A percentile compares a stretch with the other conserved stretches of the same genome.
These are phyloP conservation scores for Dendrobium catenatum DNA, from an alignment of 106 monocot species.

Conservation along the genomic window DNA sequence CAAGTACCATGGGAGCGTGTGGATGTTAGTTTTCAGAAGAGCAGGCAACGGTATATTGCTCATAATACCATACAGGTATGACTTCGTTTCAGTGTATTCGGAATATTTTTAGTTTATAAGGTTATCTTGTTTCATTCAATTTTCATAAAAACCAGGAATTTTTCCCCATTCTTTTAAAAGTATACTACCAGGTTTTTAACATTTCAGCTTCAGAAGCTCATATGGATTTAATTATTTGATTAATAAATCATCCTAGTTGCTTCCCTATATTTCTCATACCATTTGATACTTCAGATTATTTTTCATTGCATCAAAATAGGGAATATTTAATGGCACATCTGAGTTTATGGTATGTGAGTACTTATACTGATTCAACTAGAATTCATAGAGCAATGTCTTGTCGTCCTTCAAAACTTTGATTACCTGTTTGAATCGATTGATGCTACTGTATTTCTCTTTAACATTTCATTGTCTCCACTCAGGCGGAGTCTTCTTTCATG, in stretches of 20 bases:
- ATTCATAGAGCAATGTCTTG: too few relatives aligned
- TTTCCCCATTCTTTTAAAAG: neutral
- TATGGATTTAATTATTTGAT: neutral
- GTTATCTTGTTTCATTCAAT: neutral
- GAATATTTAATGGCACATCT: too few relatives aligned
- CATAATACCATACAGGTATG: slow-evolving; percentile 84
- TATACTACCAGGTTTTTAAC: neutral
- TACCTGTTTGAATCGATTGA: neutral
- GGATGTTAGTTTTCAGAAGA: slow-evolving; percentile 75
- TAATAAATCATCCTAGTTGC: too few relatives aligned
- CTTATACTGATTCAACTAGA: too few relatives aligned
- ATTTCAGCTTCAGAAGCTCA: slow-evolving; percentile 1
- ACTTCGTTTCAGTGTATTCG: neutral
- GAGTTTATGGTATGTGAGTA: too few relatives aligned
- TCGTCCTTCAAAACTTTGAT: too few relatives aligned
- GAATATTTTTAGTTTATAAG: neutral
- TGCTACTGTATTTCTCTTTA: neutral
- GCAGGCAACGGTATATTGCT: slow-evolving; percentile 73
- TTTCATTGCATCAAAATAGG: too few relatives aligned
- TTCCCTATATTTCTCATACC: too few relatives aligned
- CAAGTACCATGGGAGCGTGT: slow-evolving; percentile 83
- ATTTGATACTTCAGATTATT: too few relatives aligned
- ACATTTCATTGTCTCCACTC: neutral
- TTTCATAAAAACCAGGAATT: neutral
- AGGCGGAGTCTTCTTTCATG: neutral